Percentiles rank a stretch among this genome's conserved stretches.
These are phyloP conservation scores for Mycena crocata DNA, from an alignment of 768 basidiomycete species.

Conservation along the genomic window DNA sequence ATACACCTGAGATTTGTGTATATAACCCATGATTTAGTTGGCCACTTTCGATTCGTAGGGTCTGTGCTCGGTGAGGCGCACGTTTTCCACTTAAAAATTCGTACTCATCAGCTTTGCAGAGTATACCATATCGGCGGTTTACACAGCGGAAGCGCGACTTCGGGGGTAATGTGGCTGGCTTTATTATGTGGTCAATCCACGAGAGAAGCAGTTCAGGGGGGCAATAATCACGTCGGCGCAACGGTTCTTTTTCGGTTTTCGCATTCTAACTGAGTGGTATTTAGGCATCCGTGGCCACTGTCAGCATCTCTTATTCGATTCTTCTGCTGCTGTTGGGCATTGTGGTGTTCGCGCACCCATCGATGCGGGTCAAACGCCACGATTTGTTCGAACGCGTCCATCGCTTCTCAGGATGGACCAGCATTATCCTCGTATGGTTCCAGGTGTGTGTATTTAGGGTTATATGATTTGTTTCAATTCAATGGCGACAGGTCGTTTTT, in stretches of 20 bases:
- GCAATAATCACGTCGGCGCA: slow-evolving; percentile 25
- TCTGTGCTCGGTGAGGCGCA: slow-evolving; percentile 51
- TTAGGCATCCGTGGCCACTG: slow-evolving; percentile 60
- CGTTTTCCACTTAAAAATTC: not conserved
- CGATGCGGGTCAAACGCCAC: slow-evolving; percentile 58
- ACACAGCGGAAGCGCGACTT: slow-evolving; percentile 69
- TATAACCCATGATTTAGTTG: slow-evolving; percentile 50
- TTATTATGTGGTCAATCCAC: slow-evolving; percentile 64
- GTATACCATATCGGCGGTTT: slow-evolving; percentile 72
- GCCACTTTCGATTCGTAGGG: slow-evolving; percentile 65
- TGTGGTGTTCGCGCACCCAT: slow-evolving; percentile 63
- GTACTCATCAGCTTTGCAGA: slow-evolving; percentile 28
- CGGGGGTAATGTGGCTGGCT: slow-evolving; percentile 64
- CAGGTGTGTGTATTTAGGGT: slow-evolving; percentile 50
- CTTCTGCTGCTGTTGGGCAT: slow-evolving; percentile 60
- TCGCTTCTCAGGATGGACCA: slow-evolving; percentile 69
- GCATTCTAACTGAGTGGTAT: slow-evolving; percentile 49
- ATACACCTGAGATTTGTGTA: not conserved
- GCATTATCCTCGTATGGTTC: slow-evolving; percentile 64
- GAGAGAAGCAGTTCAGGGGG: slow-evolving; percentile 54
- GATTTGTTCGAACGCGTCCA: slow-evolving; percentile 66
- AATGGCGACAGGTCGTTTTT: slow-evolving; percentile 54
- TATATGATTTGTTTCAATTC: not conserved
- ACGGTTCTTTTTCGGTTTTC: too few species aligned
- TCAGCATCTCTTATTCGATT: slow-evolving; percentile 64